Evolutionary conservation across 805 yeast genomes (phyloP), one percentile per base, ranked within the genome.

Genomic region (Wickerhamiella kazuoi): DNA sequence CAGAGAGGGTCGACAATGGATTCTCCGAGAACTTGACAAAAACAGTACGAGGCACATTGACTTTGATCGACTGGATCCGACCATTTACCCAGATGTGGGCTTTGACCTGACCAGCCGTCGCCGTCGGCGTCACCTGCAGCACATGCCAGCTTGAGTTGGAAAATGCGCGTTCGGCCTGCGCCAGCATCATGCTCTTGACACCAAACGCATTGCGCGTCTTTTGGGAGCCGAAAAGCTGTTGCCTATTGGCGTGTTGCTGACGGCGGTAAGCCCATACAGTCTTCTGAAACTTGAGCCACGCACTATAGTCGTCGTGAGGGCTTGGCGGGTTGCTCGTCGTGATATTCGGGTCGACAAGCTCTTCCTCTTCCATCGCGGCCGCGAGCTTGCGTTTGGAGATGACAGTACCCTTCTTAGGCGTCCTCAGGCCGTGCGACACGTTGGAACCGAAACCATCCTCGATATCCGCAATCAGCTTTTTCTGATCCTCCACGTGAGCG

Each of bases 211-310:
- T 34, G 2, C 73, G 54, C 21, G 63, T 69, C 1, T 66, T 59
- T 5, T 68, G 62, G 23, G 66, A 64, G 29, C 99, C 99, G 63
- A 90, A 87, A 20, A 93, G 57, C 46, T 74, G 76, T 40, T 67
- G 67, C 52, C 96, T 69, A 50, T 93, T 71, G 39, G 67, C 69
- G 48, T 83, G 68, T 43, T 77, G 79, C 44, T 71, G 71, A n/a
- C 70, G 68, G 54, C 83, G 93, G 11, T 73, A 62, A 36, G 62
- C 71, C 99, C 99, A 90, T 52, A 81, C 81, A n/a, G 74, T 68
- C 56, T 87, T 84, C 57, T 80, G 87, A 51, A 79, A 79, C 23
- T 61, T 59, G 43, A 90, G 65, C 50, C 70, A 69, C 32, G 62
- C 64, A 20, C 52, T 36, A 49, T 63, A 65, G 54, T 71, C 65